phyloP scores from a whole-genome alignment of 306 rosid species.

The Castanopsis chinensis region DNA sequence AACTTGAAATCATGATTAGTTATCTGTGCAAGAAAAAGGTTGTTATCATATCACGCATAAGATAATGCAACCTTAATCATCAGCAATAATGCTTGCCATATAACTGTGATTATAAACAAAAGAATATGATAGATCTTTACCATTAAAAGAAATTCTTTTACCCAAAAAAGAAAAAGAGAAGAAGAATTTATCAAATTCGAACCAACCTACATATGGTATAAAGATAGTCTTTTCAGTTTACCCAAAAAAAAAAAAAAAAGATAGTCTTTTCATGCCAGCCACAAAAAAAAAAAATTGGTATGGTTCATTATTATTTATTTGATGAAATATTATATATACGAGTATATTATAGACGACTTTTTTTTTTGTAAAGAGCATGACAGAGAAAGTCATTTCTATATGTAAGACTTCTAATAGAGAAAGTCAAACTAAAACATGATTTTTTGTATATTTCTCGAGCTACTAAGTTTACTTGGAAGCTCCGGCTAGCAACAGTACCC shows the following conservation, averaged over 20 bases:
- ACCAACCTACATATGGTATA: neutral
- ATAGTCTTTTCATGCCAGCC: neutral
- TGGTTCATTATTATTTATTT: neutral
- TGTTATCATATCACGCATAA: slow-evolving; percentile 28
- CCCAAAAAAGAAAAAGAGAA: neutral
- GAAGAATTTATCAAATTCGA: neutral
- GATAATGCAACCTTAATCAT: slow-evolving; percentile 25
- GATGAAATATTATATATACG: neutral
- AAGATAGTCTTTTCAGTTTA: neutral
- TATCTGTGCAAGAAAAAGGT: slow-evolving; percentile 16
- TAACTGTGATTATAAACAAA: neutral
- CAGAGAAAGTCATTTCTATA: neutral
- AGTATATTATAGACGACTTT: neutral
- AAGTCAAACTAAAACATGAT: slow-evolving; percentile 47
- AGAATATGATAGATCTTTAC: neutral
- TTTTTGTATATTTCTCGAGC: slow-evolving; percentile 54
- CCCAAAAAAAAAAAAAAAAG: neutral
- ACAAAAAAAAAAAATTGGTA: neutral
- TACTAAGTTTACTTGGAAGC: slow-evolving; percentile 55
- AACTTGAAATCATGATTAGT: neutral
- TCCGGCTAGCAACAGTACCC: slow-evolving; percentile 67
- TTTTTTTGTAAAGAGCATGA: neutral
- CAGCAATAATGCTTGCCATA: neutral
- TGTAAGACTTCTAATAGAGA: neutral
- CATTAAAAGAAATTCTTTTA: neutral